These are phyloP conservation scores for Blastocystis sp. DNA, from an alignment of 352 stramenopile species.

Conservation along the genomic window DNA sequence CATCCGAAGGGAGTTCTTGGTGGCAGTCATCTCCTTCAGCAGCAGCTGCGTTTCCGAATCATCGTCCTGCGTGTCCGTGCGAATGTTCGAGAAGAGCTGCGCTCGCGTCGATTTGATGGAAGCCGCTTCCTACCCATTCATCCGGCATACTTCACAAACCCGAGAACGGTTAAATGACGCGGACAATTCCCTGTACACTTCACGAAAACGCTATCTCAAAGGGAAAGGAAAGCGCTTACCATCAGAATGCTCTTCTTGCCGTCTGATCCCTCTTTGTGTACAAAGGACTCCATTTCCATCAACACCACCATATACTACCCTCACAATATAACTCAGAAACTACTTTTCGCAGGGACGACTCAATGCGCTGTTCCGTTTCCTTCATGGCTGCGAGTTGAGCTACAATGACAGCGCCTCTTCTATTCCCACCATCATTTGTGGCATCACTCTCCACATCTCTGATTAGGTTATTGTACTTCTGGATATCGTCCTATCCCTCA, in stretches of 20 bases:
- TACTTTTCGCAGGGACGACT: slow-evolving; percentile 10
- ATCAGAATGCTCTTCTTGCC: background rate
- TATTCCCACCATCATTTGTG: background rate
- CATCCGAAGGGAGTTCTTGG: slow-evolving; percentile 58
- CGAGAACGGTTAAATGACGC: background rate
- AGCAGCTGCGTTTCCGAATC: slow-evolving; percentile 52
- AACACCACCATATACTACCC: slow-evolving; percentile 1
- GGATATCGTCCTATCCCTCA: slow-evolving; percentile 39
- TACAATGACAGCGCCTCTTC: background rate
- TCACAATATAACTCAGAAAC: background rate
- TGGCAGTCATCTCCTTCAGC: slow-evolving; percentile 57
- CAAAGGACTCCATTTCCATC: slow-evolving; percentile 36
- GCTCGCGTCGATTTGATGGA: slow-evolving; percentile 24
- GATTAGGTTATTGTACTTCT: slow-evolving; percentile 30
- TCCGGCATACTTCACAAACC: background rate
- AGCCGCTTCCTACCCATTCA: slow-evolving; percentile 1
- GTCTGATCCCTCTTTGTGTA: background rate
- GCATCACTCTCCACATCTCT: background rate
- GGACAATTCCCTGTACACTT: slow-evolving; percentile 55
- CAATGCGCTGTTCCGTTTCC: background rate
- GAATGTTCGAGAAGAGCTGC: slow-evolving; percentile 27
- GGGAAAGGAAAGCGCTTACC: background rate
- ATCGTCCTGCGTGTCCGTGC: background rate
- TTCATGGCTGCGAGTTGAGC: background rate
- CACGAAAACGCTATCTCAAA: slow-evolving; percentile 30